Percentiles rank a stretch among this genome's conserved stretches.
phyloP scores from a whole-genome alignment of 1,284 basidiomycete species.

The Cryptococcus amylolentus region DNA sequence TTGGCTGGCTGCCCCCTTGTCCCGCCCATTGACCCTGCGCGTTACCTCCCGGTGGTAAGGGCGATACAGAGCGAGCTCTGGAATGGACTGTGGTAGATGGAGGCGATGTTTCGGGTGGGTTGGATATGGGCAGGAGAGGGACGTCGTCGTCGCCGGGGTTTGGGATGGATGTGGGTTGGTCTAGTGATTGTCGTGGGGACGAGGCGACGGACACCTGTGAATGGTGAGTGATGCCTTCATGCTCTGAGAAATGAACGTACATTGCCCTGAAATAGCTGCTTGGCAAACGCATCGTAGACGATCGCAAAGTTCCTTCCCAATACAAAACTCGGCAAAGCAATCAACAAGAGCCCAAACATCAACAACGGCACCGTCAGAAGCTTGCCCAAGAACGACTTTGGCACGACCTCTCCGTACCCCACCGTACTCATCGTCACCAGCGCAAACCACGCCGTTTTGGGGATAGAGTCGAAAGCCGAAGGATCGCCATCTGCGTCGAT shows the following conservation, averaged over 20 bases:
- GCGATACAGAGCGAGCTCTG: not conserved
- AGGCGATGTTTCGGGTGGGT: not conserved
- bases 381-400: slow-evolving; percentile 73
- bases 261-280: slow-evolving; percentile 20
- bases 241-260: slow-evolving; percentile 16
- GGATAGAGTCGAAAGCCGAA: slow-evolving; percentile 61
- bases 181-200: slow-evolving; percentile 4
- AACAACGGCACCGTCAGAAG: slow-evolving; percentile 77
- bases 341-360: slow-evolving; percentile 76
- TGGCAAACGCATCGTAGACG: slow-evolving; percentile 72
- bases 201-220: slow-evolving; percentile 4
- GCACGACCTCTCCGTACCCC: slow-evolving; percentile 73
- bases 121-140: slow-evolving; percentile 12
- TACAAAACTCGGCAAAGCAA: slow-evolving; percentile 82
- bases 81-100: not conserved
- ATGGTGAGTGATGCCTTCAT: not conserved
- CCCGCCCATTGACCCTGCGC: slow-evolving; percentile 7
- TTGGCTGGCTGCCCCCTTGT: slow-evolving; percentile 2
- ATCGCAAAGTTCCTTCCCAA: slow-evolving; percentile 81
- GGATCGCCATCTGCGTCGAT: slow-evolving; percentile 74
- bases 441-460: slow-evolving; percentile 67
- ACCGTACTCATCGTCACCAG: slow-evolving; percentile 53
- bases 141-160: slow-evolving; percentile 1
- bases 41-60: slow-evolving; percentile 3
- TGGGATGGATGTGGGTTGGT: slow-evolving; percentile 2